Evolutionary conservation across 2,329 filamentous ascomycete species (phyloP), one percentile per base, ranked within the genome.

Genomic region (Colletotrichum sp.): DNA sequence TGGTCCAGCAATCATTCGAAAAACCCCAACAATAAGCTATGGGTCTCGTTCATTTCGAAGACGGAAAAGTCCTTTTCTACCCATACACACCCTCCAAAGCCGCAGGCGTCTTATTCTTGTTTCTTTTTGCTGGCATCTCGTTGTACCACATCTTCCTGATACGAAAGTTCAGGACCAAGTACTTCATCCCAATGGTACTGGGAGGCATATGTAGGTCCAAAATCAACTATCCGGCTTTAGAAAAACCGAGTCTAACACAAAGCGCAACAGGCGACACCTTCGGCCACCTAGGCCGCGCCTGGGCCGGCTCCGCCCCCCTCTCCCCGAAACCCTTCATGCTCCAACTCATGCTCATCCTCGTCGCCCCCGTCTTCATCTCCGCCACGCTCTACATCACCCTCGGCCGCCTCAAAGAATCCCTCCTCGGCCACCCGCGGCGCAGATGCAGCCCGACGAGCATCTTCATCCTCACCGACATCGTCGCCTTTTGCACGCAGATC

Each of bases 221-320:
- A 8, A 44, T 9, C 36, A 8, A 18, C 36, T 0, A 0, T 18
- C 5, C 16, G 2, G 5, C 15, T 9, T 10, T 18, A 0, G 8
- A 44, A 0, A n/a, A 44, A 44, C 16, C 0, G 5, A 44, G 18
- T n/a, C 39, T 44, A 44, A 44, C 39, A 44, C 0, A 12, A 44
- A 12, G 2, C 0, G 3, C 16, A 21, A 21, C n/a, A 49, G n/a
- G 44, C 44, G 44, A 49, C n/a, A 49, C 44, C 2, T 49, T 49
- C 44, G 44, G 44, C 4, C 44, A 49, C n/a, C n/a, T 49, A 21
- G 44, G 44, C 10, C 44, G 44, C 10, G 44, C 44, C 44, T 49
- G 44, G 44, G 44, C 44, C 44, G 44, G n/a, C n/a, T 49, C 44
- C n/a, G 44, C 44, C 10, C 44, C 44, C 6, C n/a, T 49, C n/a